Evolutionary conservation across 768 basidiomycete species (phyloP).

Genomic region (Trametes elegans): DNA sequence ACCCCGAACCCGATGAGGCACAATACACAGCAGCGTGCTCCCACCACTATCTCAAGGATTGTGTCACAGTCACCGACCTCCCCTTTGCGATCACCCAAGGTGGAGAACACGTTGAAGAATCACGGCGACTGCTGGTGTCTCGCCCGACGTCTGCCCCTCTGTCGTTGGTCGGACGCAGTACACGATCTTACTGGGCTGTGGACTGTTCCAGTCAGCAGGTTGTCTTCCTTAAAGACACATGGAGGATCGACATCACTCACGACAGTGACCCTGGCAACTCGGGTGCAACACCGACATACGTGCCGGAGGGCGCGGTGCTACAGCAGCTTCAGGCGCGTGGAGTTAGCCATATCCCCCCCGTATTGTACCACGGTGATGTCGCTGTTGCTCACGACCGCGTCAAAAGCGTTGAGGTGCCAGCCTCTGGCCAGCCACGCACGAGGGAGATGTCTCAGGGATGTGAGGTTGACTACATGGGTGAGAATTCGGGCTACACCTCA

Average conservation of each 20-base stretch:
- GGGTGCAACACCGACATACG: no score
- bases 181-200: slow-evolving; percentile 14
- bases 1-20: no score
- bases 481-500: no score
- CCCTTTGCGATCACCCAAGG: background rate
- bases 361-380: slow-evolving; percentile 8
- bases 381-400: background rate
- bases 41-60: no score
- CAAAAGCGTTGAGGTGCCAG: no score
- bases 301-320: slow-evolving; percentile 9
- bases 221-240: slow-evolving; percentile 14
- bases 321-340: background rate
- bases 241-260: no score
- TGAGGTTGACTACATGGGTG: no score
- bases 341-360: background rate
- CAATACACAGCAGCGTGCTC: no score
- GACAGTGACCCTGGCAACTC: no score
- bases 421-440: background rate
- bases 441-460: no score
- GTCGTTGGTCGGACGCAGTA: background rate
- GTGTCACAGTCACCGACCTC: background rate
- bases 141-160: background rate
- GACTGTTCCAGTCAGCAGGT: background rate
- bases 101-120: no score
- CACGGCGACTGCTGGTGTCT: background rate